phyloP scores from a whole-genome alignment of 805 yeast genomes.

The Helenozyma baotianmanensis region DNA sequence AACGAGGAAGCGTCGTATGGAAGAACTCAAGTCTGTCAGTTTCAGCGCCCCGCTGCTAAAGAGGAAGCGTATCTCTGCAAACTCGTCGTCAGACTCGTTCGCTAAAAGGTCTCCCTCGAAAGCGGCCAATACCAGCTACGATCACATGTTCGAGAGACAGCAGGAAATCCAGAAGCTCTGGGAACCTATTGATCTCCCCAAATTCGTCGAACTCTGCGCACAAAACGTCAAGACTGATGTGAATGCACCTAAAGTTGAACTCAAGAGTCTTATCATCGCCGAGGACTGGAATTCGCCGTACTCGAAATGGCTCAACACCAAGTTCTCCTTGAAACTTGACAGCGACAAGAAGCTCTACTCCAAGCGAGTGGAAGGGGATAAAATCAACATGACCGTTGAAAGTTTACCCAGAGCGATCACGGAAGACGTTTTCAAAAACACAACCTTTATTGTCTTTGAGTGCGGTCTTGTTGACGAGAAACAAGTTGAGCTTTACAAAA shows the following conservation, averaged over 20 bases:
- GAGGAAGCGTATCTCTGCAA: constrained; percentile 7
- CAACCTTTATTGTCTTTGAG: constrained; percentile 47
- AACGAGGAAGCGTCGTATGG: constrained; percentile 27
- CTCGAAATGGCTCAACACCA: constrained; percentile 48
- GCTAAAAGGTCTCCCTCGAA: constrained; percentile 1
- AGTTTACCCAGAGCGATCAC: constrained; percentile 40
- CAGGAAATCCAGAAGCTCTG: constrained; percentile 38
- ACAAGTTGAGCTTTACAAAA: constrained; percentile 6
- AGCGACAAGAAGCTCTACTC: constrained; percentile 23
- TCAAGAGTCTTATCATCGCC: constrained; percentile 40
- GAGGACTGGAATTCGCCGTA: constrained; percentile 45
- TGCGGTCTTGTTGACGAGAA: constrained; percentile 39
- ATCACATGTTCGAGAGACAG: constrained; percentile 23
- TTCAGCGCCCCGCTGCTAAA: constrained; percentile 20
- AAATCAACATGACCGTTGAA: constrained; percentile 29
- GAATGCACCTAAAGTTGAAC: constrained; percentile 16
- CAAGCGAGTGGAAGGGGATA: constrained; percentile 19
- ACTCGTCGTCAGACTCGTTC: constrained; percentile 7
- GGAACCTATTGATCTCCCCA: constrained; percentile 41
- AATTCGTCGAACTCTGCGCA: constrained; percentile 27
- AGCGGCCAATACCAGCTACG: not conserved
- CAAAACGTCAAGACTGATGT: constrained; percentile 21
- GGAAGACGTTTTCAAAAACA: constrained; percentile 32
- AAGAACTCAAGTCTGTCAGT: constrained; percentile 24
- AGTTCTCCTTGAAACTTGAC: constrained; percentile 36